Conservation (phyloP, 2,329 filamentous ascomycete species). For the Fusarium brachygibbosum region DNA sequence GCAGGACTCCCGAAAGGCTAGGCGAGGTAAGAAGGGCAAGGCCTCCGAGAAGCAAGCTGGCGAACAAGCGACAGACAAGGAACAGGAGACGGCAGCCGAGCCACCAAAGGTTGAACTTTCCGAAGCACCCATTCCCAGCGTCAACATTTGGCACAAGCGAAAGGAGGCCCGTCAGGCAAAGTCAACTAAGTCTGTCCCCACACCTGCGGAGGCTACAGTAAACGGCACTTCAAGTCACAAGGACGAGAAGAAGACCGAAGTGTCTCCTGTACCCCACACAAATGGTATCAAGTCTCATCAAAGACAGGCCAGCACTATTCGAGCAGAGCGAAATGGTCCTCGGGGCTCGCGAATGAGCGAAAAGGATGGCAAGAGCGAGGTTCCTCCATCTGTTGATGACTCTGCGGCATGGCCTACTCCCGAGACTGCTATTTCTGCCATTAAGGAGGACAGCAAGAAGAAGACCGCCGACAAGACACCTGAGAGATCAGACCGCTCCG, state of each 20-base stretch:
- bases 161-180: slow-evolving; percentile 74
- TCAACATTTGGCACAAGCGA: slow-evolving; percentile 91
- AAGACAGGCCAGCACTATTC: slow-evolving; percentile 59
- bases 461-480: slow-evolving; percentile 74
- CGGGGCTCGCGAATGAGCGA: slow-evolving; percentile 63
- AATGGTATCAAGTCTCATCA: slow-evolving; percentile 60
- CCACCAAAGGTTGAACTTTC: slow-evolving; percentile 75
- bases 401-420: slow-evolving; percentile 90
- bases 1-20: slow-evolving; percentile 58
- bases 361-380: slow-evolving; percentile 56
- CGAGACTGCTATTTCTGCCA: slow-evolving; percentile 75
- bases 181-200: slow-evolving; percentile 54
- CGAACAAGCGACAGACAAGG: slow-evolving; percentile 70
- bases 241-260: slow-evolving; percentile 61
- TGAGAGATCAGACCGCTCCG: slow-evolving; percentile 71
- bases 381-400: slow-evolving; percentile 78
- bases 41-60: slow-evolving; percentile 58
- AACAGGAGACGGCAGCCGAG: slow-evolving; percentile 60
- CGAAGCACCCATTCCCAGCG: slow-evolving; percentile 83
- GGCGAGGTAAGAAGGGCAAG: slow-evolving; percentile 74
- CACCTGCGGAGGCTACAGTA: slow-evolving; percentile 56
- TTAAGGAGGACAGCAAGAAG: slow-evolving; percentile 75
- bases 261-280: slow-evolving; percentile 42
- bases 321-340: slow-evolving; percentile 59
- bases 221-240: slow-evolving; percentile 48